Evolutionary conservation across 139 green algal species (phyloP).

Genomic region (Astrephomene gubernaculifera): DNA sequence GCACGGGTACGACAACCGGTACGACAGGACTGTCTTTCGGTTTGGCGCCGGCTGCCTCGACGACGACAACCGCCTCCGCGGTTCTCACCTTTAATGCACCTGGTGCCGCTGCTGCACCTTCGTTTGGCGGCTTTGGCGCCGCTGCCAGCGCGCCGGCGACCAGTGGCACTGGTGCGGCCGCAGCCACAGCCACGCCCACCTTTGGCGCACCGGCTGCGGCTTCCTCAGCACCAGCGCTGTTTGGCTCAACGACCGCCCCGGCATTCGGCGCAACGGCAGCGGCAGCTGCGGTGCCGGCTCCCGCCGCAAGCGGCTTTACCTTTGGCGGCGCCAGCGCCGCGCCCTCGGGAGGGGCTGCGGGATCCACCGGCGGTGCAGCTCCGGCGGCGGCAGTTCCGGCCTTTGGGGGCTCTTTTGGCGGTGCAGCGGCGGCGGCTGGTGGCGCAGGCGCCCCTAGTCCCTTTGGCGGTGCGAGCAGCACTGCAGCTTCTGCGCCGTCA

Average conservation of each 20-base stretch:
- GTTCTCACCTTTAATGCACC: not conserved
- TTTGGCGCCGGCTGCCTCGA: not conserved
- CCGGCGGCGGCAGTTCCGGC: not conserved
- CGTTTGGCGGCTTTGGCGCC: not conserved
- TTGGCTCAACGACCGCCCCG: too few species aligned
- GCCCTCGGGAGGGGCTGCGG: not conserved
- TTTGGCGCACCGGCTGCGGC: not conserved
- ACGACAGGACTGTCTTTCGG: not conserved
- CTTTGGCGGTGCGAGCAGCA: slow-evolving; percentile 29
- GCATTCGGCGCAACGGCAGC: too few species aligned
- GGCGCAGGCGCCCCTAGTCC: not conserved
- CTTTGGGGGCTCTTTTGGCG: not conserved
- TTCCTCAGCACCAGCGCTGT: too few species aligned
- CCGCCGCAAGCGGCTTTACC: not conserved
- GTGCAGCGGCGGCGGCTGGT: not conserved
- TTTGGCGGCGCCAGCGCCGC: not conserved
- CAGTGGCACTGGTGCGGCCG: too few species aligned
- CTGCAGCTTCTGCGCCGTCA: not conserved
- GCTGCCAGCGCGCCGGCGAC: not conserved
- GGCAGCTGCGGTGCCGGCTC: too few species aligned
- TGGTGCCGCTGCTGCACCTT: not conserved
- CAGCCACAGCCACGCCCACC: not conserved
- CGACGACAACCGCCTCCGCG: not conserved
- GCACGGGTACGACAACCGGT: not conserved
- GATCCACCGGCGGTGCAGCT: not conserved